phyloP scores from a whole-genome alignment of 805 yeast genomes.

The Debaryomyces tyrocola region DNA sequence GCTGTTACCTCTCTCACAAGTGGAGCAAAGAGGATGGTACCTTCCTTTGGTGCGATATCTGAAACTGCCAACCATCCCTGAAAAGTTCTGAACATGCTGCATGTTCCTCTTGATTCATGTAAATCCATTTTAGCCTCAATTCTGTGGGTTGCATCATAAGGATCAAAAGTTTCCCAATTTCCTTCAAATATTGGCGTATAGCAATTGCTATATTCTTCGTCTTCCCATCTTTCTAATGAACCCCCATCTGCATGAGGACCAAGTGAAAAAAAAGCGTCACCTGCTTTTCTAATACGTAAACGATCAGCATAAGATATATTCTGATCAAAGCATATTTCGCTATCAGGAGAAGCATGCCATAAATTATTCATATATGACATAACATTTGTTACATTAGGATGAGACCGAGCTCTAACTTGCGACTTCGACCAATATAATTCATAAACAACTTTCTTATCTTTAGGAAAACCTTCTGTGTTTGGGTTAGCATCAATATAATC shows the following conservation, averaged over 20 bases:
- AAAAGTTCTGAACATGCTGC: slow-evolving; percentile 39
- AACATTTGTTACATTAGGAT: slow-evolving; percentile 30
- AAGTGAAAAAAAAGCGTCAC: slow-evolving; percentile 26
- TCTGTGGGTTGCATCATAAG: slow-evolving; percentile 35
- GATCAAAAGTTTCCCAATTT: slow-evolving; percentile 44
- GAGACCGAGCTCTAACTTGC: slow-evolving; percentile 39
- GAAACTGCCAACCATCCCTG: slow-evolving; percentile 48
- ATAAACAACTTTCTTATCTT: slow-evolving; percentile 24
- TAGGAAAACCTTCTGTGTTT: slow-evolving; percentile 25
- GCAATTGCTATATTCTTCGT: slow-evolving; percentile 32
- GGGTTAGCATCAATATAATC: slow-evolving; percentile 27
- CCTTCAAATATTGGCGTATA: slow-evolving; percentile 39
- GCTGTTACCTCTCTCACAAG: slow-evolving; percentile 35
- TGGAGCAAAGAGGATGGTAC: slow-evolving; percentile 40
- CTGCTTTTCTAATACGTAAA: slow-evolving; percentile 40
- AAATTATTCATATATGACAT: slow-evolving; percentile 23
- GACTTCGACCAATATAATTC: slow-evolving; percentile 39
- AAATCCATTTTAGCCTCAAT: slow-evolving; percentile 31
- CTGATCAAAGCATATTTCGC: slow-evolving; percentile 25
- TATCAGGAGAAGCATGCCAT: slow-evolving; percentile 28
- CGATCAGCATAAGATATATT: slow-evolving; percentile 44
- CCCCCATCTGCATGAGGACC: slow-evolving; percentile 45
- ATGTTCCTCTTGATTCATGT: slow-evolving; percentile 21
- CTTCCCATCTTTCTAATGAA: slow-evolving; percentile 48
- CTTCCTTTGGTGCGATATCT: slow-evolving; percentile 35